Evolutionary conservation across 2,329 filamentous ascomycete species (phyloP).

Genomic region (Blastomyces percursus): DNA sequence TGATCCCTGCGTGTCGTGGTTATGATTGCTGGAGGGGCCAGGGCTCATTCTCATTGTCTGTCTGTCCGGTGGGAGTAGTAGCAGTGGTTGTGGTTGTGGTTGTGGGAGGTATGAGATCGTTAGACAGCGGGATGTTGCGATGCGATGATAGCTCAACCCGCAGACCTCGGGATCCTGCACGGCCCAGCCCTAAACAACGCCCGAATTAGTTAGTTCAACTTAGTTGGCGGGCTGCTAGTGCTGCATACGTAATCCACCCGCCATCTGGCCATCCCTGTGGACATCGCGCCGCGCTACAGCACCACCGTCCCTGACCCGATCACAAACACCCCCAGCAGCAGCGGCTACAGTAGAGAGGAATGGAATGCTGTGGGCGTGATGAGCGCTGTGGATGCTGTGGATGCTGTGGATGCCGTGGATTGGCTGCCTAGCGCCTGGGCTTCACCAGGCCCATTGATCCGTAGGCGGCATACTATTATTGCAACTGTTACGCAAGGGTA

Average conservation of each 20-base stretch:
- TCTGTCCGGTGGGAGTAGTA: not conserved
- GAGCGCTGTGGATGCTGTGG: too few relatives aligned
- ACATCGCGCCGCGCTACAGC: not conserved
- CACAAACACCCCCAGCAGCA: not conserved
- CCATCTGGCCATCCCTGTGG: not conserved
- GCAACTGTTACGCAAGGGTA: too few relatives aligned
- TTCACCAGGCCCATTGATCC: not conserved
- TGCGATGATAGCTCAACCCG: too few relatives aligned
- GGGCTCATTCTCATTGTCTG: not conserved
- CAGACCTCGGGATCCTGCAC: not conserved
- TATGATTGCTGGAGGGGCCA: not conserved
- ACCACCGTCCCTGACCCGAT: not conserved
- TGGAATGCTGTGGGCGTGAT: too few relatives aligned
- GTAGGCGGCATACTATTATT: too few relatives aligned
- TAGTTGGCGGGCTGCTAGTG: too few relatives aligned
- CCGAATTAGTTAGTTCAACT: too few relatives aligned
- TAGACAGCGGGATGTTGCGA: too few relatives aligned
- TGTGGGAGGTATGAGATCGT: too few relatives aligned
- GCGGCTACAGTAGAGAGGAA: not conserved
- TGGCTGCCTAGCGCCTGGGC: not conserved
- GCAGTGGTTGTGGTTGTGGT: not conserved
- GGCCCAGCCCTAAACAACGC: not conserved
- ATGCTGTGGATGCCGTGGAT: not conserved
- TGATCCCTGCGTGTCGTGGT: not conserved
- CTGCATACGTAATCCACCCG: conserved; percentile 1